These are phyloP conservation scores for Pulicaria dysenterica DNA, from an alignment of 129 eudicot genomes.

Conservation along the genomic window DNA sequence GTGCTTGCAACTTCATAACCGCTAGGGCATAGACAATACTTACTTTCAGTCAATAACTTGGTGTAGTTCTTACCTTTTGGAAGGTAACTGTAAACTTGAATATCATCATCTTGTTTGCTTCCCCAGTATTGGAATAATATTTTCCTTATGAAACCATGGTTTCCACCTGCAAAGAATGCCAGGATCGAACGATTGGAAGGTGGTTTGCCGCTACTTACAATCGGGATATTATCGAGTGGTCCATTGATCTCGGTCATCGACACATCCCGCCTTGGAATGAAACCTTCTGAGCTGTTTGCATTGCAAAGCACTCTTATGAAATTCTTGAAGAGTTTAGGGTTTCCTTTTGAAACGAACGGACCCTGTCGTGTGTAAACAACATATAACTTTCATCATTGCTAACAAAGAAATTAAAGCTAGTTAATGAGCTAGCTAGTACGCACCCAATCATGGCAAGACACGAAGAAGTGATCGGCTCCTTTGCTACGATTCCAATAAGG, in stretches of 20 bases:
- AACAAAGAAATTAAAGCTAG: no score
- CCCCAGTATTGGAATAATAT: slow-evolving; percentile 65
- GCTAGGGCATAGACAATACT: slow-evolving; percentile 79
- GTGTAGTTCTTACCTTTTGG: slow-evolving; percentile 52
- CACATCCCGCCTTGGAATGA: slow-evolving; percentile 60
- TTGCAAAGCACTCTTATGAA: slow-evolving; percentile 72
- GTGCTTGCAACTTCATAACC: slow-evolving; percentile 84
- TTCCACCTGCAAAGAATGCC: slow-evolving; percentile 72
- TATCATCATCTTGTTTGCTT: slow-evolving; percentile 48
- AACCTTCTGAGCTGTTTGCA: slow-evolving; percentile 73
- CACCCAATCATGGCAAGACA: slow-evolving; percentile 93
- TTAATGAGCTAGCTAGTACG: background rate
- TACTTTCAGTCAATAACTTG: slow-evolving; percentile 47
- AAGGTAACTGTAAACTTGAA: slow-evolving; percentile 62
- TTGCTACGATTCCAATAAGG: slow-evolving; percentile 78
- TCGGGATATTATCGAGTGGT: slow-evolving; percentile 42
- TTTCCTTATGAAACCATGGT: slow-evolving; percentile 65
- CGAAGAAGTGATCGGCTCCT: slow-evolving; percentile 78
- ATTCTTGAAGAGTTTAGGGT: slow-evolving; percentile 49
- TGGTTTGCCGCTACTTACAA: slow-evolving; percentile 45
- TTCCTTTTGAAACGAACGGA: slow-evolving; percentile 49
- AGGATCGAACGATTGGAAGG: slow-evolving; percentile 51
- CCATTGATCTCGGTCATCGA: slow-evolving; percentile 65
- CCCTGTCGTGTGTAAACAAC: slow-evolving; percentile 37
- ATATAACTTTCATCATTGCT: no score